These are phyloP conservation scores for Sporothrix inflata DNA, from an alignment of 2,329 filamentous ascomycete genomes.

Conservation along the genomic window DNA sequence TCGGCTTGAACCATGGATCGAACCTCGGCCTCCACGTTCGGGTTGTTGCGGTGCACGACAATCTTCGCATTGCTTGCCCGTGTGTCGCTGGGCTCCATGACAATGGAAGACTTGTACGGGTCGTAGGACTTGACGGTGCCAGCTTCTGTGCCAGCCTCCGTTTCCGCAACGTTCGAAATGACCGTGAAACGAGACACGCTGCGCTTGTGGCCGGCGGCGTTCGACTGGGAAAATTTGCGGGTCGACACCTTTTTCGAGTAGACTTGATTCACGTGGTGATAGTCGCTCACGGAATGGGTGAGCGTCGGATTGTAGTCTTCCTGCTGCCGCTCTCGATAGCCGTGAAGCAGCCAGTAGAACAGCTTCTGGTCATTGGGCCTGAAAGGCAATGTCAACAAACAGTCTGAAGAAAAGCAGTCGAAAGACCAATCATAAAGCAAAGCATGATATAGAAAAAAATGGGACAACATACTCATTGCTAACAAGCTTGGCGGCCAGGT, in stretches of 20 bases:
- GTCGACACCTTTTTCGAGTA: constrained; percentile 66
- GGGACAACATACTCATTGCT: constrained; percentile 60
- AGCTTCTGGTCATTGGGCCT: constrained; percentile 89
- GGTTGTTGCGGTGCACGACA: constrained; percentile 63
- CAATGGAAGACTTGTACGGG: constrained; percentile 73
- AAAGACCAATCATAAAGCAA: not conserved
- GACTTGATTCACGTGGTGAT: constrained; percentile 73
- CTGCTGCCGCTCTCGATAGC: constrained; percentile 80
- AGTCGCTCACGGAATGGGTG: constrained; percentile 86
- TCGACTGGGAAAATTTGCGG: constrained; percentile 58
- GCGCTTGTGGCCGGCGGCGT: constrained; percentile 52
- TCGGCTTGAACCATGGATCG: constrained; percentile 40
- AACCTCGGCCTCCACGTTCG: constrained; percentile 41
- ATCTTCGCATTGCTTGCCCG: constrained; percentile 68
- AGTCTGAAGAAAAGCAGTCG: not conserved
- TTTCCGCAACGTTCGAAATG: constrained; percentile 63
- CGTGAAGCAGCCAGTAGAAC: constrained; percentile 84
- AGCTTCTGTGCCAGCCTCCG: constrained; percentile 44
- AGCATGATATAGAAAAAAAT: not conserved
- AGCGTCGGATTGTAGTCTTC: constrained; percentile 85
- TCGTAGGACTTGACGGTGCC: constrained; percentile 72
- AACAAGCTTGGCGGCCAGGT: constrained; percentile 70
- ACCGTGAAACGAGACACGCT: constrained; percentile 66
- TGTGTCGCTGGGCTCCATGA: constrained; percentile 46
- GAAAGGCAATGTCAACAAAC: not conserved